Percentiles rank a stretch among this genome's conserved stretches.
Evolutionary conservation across 2,329 filamentous ascomycete genomes (phyloP).

Genomic region (Tolypocladium cylindrosporum): DNA sequence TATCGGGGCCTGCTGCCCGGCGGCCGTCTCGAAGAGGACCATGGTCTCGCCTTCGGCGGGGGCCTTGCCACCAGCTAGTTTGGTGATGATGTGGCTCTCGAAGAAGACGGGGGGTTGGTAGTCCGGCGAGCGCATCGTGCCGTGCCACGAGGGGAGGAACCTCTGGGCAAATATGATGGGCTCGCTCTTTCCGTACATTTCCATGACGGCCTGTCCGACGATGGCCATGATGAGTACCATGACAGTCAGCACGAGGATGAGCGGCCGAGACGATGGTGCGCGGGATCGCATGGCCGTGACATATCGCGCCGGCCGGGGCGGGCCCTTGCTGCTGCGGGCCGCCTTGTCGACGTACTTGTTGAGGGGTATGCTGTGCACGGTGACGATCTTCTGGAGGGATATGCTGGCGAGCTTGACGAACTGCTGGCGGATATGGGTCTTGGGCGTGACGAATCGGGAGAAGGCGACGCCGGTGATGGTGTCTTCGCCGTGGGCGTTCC

Average conservation of each 20-base stretch:
- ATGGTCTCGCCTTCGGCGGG: conserved; percentile 23
- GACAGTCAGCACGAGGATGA: conserved; percentile 44
- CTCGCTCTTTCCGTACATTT: conserved; percentile 47
- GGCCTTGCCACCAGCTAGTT: conserved; percentile 24
- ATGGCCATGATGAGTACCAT: conserved; percentile 52
- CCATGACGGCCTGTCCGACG: conserved; percentile 53
- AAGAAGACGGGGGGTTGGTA: conserved; percentile 15
- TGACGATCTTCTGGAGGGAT: conserved; percentile 68
- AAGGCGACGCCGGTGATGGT: conserved; percentile 52
- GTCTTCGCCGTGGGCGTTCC: conserved; percentile 39
- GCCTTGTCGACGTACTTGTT: conserved; percentile 28
- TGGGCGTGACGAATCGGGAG: conserved; percentile 46
- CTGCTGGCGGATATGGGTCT: conserved; percentile 26
- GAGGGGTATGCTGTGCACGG: conserved; percentile 71
- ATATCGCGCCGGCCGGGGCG: conserved; percentile 52
- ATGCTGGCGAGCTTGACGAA: conserved; percentile 68
- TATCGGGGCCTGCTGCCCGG: conserved; percentile 7
- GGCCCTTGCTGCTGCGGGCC: conserved; percentile 22
- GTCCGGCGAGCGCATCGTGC: conserved; percentile 16
- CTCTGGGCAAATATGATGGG: conserved; percentile 46
- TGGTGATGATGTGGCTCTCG: conserved; percentile 22
- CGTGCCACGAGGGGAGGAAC: conserved; percentile 41
- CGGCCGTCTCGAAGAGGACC: conserved; percentile 1
- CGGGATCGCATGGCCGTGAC: conserved; percentile 53
- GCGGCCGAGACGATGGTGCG: conserved; percentile 36